Evolutionary conservation across 139 green algal species (phyloP), one percentile per base, ranked within the genome.

Genomic region (Chlorella sp.): DNA sequence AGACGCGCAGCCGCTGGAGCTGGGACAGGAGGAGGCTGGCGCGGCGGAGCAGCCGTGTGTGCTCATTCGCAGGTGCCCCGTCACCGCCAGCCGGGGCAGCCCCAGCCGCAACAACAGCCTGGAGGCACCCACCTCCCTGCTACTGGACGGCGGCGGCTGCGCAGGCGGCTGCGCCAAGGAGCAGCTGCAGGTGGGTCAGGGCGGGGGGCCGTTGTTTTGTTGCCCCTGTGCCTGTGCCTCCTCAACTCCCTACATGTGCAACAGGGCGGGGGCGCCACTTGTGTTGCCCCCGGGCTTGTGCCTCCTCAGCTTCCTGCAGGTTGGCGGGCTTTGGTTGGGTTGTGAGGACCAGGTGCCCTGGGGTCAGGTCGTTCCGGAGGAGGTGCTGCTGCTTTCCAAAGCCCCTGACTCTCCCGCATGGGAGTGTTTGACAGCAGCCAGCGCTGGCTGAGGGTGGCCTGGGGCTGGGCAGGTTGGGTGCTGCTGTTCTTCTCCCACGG

Each of bases 401-500:
- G 30, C 28, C 28, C 32, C 30, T 3, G 3, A 32, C 24, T 30
- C 19, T 7, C 66, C 22, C 24, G 7, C 66, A n/a, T 73, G 66
- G 2, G 14, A 30, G 22, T 39, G 21, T 78, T 3, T 2, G 69
- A 34, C 69, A 37, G 3, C 2, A 11, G 69, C 22, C 69, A 78
- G 64, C 11, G 21, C 64, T 57, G 48, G 5, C 48, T 57, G 48
- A n/a, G 48, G 48, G 48, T 9, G 48, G 48, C 48, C 48, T 57
- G 48, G 48, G 48, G 48, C 48, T 57, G 48, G 48, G 48, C 48
- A 57, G 48, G 7, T 57, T 5, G 48, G 48, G 48, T 57, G 48
- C 48, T 96, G 14, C 89, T 97, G 42, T 87, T 97, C 2, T 94
- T 94, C 90, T 96, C n/a, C n/a, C n/a, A n/a, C n/a, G n/a, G n/a